These are phyloP conservation scores for Alternaria ventricosa DNA, from an alignment of 2,329 filamentous ascomycete species.

Conservation along the genomic window DNA sequence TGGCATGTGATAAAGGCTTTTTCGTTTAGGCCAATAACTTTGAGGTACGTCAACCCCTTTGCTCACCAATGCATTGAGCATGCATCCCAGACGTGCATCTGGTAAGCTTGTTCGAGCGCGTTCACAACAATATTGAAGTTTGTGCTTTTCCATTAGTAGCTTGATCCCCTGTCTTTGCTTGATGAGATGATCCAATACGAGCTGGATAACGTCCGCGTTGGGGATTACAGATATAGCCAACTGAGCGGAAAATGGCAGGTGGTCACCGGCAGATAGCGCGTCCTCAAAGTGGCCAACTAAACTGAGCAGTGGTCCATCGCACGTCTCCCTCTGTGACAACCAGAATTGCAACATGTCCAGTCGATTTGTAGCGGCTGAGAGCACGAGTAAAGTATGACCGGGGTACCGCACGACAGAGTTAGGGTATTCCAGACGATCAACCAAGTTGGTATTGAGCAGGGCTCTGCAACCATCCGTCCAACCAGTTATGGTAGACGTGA, in stretches of 20 bases:
- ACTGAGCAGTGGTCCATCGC: background rate
- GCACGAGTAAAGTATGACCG: accelerated
- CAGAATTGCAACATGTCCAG: background rate
- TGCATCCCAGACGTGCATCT: background rate
- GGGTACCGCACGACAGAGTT: accelerated
- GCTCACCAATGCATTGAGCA: background rate
- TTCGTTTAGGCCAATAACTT: background rate
- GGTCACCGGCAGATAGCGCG: too few species aligned
- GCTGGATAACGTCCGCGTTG: background rate
- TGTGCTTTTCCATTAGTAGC: background rate
- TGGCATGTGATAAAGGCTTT: background rate
- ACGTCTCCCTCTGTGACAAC: background rate
- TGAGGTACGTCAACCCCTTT: accelerated
- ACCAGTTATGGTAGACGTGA: background rate
- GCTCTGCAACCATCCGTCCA: background rate
- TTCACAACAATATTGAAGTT: background rate
- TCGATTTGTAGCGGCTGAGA: background rate
- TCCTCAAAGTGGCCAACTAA: background rate
- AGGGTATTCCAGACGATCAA: accelerated
- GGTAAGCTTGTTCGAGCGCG: background rate
- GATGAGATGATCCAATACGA: background rate
- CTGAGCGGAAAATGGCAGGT: too few species aligned
- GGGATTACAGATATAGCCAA: too few species aligned
- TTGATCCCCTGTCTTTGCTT: background rate
- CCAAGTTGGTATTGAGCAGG: background rate